Percentiles rank a stretch among this genome's conserved stretches.
These are phyloP conservation scores for Trifolium fragiferum DNA, from an alignment of 306 rosid species.

Conservation along the genomic window DNA sequence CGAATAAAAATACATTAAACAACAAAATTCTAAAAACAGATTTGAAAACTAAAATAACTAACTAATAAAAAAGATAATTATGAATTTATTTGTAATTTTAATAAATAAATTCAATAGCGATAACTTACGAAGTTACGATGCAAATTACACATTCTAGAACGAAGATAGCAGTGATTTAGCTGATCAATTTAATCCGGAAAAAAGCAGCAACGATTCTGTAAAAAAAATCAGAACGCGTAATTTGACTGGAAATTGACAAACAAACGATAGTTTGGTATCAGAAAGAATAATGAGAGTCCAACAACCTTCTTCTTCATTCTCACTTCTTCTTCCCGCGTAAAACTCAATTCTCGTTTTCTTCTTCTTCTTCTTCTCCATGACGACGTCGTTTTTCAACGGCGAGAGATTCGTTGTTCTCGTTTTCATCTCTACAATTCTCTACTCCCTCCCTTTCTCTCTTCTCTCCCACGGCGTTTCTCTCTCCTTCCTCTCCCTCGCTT, in stretches of 20 bases:
- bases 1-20: too few relatives aligned
- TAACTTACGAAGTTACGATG: too few relatives aligned
- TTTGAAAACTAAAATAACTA: too few relatives aligned
- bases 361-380: too few relatives aligned
- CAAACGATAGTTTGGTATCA: background rate
- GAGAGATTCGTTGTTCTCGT: conserved; percentile 75
- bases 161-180: too few relatives aligned
- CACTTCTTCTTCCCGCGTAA: conserved; percentile 45
- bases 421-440: conserved; percentile 60
- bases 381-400: conserved; percentile 55
- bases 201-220: too few relatives aligned
- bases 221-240: background rate
- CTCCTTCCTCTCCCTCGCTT: conserved; percentile 69
- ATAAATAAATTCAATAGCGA: too few relatives aligned
- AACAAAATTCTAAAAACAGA: too few relatives aligned
- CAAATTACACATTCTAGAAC: too few relatives aligned
- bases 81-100: too few relatives aligned
- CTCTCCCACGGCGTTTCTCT: conserved; percentile 74
- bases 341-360: conserved; percentile 4
- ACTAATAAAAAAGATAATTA: too few relatives aligned
- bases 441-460: conserved; percentile 78
- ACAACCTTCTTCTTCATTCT: background rate
- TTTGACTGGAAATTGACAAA: background rate
- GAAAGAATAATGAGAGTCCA: background rate
- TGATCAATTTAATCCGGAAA: too few relatives aligned